Base-by-base conservation (phyloP, 2,329 filamentous ascomycete genomes). In the Neoascochyta sp. region DNA sequence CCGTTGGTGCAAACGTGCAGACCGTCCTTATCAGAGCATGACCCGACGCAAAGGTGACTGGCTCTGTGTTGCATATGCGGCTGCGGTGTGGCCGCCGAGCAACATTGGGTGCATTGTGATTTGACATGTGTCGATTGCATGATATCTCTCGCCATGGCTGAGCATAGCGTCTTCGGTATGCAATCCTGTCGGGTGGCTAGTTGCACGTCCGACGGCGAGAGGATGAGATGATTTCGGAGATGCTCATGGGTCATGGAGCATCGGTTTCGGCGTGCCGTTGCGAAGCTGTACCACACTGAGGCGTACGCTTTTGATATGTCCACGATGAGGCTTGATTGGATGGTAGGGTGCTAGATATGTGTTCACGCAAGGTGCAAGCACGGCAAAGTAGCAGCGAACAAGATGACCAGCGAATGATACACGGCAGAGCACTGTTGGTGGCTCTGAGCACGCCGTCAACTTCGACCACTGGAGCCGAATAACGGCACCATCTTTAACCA, bases 1-100 rank as follows among this genome's bases (percentile, higher is more conserved):
- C 16, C 28, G 24, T 34, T 50, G 59, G 59, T 41, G 53, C 39
- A 26, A 35, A 28, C 22, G 39, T 38, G 28, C 41, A 56, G 38
- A 50, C 36, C 43, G 34, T 43, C 49, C 54, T 61, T 62, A 61
- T 61, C 59, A 49, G 45, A 41, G 38, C 41, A 30, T 29, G 41
- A 43, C 35, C 46, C 32, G 35, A 41, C 20, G n/a, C n/a, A n/a
- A n/a, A n/a, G n/a, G n/a, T n/a, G n/a, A n/a, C n/a, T n/a, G n/a
- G n/a, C n/a, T n/a, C n/a, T n/a, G n/a, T n/a, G 34, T 32, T 39
- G 32, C 33, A 43, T 32, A 29, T 29, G 20, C 33, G 32, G 36
- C 38, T 32, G 40, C 38, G 27, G 36, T 35, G 34, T 32, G 16
- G 16, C 19, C 39, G 20, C 18, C 27, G n/a, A 26, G 19, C 27